Evolutionary conservation across 1,284 basidiomycete species (phyloP).

Genomic region (Mycena sp.): DNA sequence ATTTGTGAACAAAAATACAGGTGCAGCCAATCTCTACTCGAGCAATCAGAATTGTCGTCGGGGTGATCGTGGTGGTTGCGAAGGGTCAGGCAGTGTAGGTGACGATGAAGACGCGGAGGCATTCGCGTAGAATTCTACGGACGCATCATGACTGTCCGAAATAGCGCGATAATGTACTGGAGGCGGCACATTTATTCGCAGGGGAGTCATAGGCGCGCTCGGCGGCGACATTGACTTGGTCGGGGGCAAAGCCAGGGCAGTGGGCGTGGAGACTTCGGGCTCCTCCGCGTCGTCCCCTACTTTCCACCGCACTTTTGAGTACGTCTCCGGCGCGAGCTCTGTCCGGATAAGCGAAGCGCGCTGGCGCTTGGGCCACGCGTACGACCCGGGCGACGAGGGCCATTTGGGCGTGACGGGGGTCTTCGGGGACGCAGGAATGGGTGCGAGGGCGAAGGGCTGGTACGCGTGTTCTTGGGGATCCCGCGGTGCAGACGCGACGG

Average conservation of each 20-base stretch:
- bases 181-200: constrained; percentile 20
- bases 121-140: constrained; percentile 11
- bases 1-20: constrained; percentile 6
- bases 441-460: constrained; percentile 14
- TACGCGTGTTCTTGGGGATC: constrained; percentile 39
- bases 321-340: constrained; percentile 34
- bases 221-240: not conserved
- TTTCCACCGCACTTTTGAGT: constrained; percentile 28
- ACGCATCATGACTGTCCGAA: constrained; percentile 3
- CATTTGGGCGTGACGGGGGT: constrained; percentile 26
- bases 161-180: not conserved
- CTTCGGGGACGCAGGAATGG: constrained; percentile 25
- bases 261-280: constrained; percentile 9
- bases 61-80: not conserved
- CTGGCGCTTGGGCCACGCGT: constrained; percentile 26
- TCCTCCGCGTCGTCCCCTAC: constrained; percentile 15
- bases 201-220: not conserved
- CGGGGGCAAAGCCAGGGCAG: constrained; percentile 10
- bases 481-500: constrained; percentile 46
- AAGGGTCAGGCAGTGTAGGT: not conserved
- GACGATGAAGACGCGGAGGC: constrained; percentile 5
- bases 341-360: constrained; percentile 27
- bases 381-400: constrained; percentile 26
- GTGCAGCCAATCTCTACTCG: not conserved
- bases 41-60: constrained; percentile 5